Evolutionary conservation across 768 basidiomycete species (phyloP), one percentile per base, ranked within the genome.

Genomic region (Termitomyces titanicus): DNA sequence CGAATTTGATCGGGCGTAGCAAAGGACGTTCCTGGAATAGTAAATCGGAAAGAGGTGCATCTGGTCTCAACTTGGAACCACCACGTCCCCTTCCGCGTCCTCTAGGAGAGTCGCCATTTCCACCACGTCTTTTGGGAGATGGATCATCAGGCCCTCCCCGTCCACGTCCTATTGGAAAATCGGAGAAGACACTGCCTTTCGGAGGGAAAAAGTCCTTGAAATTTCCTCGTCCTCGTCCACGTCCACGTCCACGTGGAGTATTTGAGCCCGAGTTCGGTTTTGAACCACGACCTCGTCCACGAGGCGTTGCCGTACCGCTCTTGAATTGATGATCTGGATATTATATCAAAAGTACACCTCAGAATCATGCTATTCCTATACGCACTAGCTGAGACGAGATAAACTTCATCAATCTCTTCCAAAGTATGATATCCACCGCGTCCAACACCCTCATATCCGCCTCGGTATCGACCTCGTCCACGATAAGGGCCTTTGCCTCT

Each of bases 1-100:
- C 88, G 60, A 93, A 92, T 12, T 70, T 70, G 59, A 93, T 72
- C 0, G 89, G 90, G n/a, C 74, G 73, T 17, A 92, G 72, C 0
- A 83, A 71, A 1, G 87, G 88, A 27, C 89, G 71, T 37, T 83
- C 79, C 24, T 77, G 69, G 55, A 80, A 75, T 8, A 88, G 71
- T 40, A 85, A 62, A 22, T 72, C 76, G 1, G 86, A 87, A 17
- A 87, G 70, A 4, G 84, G 72, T 2, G 77, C 77, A 44, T 77
- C 74, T n/a, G 67, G 62, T 11, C 70, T 66, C 18, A 71, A 58
- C 61, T 69, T 74, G 34, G 67, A 68, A 13, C 64, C 66, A 10
- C 69, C 65, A 11, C 69, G 67, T 2, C 65, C 69, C 3, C 58
- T 53, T n/a, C 61, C 61, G 3, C 63, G 56, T 20, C 60, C 64